Conservation (phyloP, 371 early-diverging fungal species). For the Rhizopus sp. region DNA sequence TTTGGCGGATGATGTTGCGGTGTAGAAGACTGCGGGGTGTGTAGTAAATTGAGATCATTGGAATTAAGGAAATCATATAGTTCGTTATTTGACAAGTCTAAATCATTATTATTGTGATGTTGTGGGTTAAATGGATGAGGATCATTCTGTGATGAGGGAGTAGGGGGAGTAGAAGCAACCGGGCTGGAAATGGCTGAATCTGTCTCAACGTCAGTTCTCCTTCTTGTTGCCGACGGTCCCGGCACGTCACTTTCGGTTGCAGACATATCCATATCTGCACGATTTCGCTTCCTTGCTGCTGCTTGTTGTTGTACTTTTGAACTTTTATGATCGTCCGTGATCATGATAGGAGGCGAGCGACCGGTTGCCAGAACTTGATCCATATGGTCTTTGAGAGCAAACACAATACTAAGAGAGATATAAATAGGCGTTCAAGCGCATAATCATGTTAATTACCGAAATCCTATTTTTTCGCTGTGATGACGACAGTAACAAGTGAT, state of each 20-base stretch:
- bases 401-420: conserved; percentile 51
- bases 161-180: conserved; percentile 48
- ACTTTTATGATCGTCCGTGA: conserved; percentile 90
- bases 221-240: conserved; percentile 11
- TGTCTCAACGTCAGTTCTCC: conserved; percentile 27
- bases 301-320: conserved; percentile 44
- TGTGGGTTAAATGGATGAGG: background rate
- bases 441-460: conserved; percentile 48
- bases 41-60: conserved; percentile 16
- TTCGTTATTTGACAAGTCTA: conserved; percentile 10
- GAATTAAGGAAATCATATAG: conserved; percentile 27
- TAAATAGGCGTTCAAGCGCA: conserved; percentile 3
- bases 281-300: conserved; percentile 33
- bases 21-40: background rate
- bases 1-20: conserved; percentile 2
- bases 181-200: conserved; percentile 54
- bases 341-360: conserved; percentile 82
- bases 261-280: conserved; percentile 40
- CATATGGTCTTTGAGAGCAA: conserved; percentile 62
- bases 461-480: conserved; percentile 87
- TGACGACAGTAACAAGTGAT: conserved; percentile 88
- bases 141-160: conserved; percentile 43
- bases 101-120: background rate
- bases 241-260: conserved; percentile 33
- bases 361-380: conserved; percentile 69